Evolutionary conservation across 1,139 yeast species (phyloP).

Genomic region (Petasospora fabianii): DNA sequence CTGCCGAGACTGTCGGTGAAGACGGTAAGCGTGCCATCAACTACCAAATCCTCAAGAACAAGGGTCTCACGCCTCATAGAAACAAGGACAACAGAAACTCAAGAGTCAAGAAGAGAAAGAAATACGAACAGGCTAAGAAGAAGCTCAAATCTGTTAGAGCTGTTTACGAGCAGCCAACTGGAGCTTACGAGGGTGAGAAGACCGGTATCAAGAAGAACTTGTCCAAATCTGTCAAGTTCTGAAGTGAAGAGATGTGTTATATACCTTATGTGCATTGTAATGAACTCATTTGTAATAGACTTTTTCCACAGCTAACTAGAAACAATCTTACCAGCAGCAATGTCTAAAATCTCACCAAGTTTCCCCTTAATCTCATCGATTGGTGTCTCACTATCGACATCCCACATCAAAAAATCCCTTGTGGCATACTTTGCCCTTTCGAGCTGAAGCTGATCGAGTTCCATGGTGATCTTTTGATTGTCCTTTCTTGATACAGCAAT

Average conservation of each 20-base stretch:
- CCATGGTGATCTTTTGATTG: constrained; percentile 8
- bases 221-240: constrained; percentile 77
- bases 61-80: constrained; percentile 90
- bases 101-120: constrained; percentile 97
- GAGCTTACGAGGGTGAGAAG: constrained; percentile 90
- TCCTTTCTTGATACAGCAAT: constrained; percentile 15
- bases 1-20: constrained; percentile 61
- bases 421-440: constrained; percentile 21
- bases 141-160: constrained; percentile 87
- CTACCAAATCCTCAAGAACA: constrained; percentile 89
- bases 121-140: constrained; percentile 93
- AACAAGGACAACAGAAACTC: constrained; percentile 93
- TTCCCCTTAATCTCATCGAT: constrained; percentile 2
- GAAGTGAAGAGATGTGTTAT: background rate
- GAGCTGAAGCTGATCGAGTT: constrained; percentile 17
- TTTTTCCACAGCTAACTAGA: background rate
- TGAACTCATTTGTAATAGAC: background rate
- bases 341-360: constrained; percentile 8
- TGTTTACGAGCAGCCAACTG: constrained; percentile 73
- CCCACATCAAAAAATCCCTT: constrained; percentile 32
- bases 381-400: constrained; percentile 21
- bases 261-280: background rate
- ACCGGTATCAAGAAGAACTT: constrained; percentile 97
- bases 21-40: constrained; percentile 94
- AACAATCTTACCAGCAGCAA: too few relatives aligned